Conservation (phyloP, 2,329 filamentous ascomycete species). For the Fusarium penzigii region DNA sequence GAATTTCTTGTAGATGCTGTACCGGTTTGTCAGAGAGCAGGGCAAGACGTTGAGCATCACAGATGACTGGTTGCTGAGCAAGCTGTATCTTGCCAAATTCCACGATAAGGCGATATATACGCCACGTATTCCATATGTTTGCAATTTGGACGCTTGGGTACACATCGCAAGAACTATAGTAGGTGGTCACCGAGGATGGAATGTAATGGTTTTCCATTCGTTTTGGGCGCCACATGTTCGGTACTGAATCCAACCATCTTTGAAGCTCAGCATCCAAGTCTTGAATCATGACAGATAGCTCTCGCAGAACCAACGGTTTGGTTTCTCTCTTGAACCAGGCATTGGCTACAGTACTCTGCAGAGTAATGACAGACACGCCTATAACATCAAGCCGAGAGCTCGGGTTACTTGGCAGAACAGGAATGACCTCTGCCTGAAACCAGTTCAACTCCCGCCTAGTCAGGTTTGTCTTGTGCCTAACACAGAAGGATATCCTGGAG, state of each 20-base stretch:
- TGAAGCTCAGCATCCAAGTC: slow-evolving; percentile 3
- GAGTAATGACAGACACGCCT: slow-evolving; percentile 1
- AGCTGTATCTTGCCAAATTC: neutral
- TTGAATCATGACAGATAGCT: neutral
- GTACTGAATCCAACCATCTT: slow-evolving; percentile 3
- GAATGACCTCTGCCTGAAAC: slow-evolving; percentile 3
- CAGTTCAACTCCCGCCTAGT: neutral
- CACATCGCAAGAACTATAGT: neutral
- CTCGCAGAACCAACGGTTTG: neutral
- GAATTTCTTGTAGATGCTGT: neutral
- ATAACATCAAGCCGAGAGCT: slow-evolving; percentile 16
- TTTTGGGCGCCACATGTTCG: neutral
- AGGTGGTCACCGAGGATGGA: neutral
- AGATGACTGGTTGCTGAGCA: neutral
- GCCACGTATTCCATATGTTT: slow-evolving; percentile 20
- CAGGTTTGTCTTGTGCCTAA: slow-evolving; percentile 1
- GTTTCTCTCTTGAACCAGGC: neutral
- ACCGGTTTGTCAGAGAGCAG: no score
- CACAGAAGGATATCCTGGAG: slow-evolving; percentile 3
- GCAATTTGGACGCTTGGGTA: slow-evolving; percentile 19
- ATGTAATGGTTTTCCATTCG: neutral
- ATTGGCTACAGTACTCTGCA: neutral
- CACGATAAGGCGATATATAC: slow-evolving; percentile 8
- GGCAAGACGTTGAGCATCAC: neutral
- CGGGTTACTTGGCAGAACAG: slow-evolving; percentile 3